phyloP scores from a whole-genome alignment of 352 stramenopile species.

The Aphanomyces stellatus region DNA sequence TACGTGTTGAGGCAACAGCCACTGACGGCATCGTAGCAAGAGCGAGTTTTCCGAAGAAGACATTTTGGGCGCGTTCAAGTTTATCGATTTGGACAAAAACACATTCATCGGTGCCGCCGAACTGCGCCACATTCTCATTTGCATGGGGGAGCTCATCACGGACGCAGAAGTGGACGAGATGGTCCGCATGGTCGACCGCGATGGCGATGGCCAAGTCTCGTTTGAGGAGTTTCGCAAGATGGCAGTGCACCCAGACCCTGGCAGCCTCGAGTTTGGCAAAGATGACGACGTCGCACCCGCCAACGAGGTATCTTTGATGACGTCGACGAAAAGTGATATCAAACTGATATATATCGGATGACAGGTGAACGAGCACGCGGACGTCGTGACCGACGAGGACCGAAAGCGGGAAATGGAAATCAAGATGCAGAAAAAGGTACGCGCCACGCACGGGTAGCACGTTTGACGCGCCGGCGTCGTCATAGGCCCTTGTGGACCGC shows the following conservation, averaged over 20 bases:
- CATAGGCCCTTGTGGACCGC: constrained; percentile 47
- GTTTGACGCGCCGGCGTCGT: too few relatives aligned
- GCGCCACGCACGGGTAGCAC: not conserved
- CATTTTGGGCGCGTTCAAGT: constrained; percentile 85
- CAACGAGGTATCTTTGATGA: constrained; percentile 17
- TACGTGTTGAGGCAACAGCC: not conserved
- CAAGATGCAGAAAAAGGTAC: constrained; percentile 57
- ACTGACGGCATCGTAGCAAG: constrained; percentile 26
- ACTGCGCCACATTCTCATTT: constrained; percentile 89
- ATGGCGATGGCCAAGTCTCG: constrained; percentile 89
- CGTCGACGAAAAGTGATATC: not conserved
- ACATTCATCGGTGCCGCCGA: constrained; percentile 88
- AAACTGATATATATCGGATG: too few relatives aligned
- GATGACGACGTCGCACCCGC: constrained; percentile 19
- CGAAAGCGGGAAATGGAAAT: constrained; percentile 44
- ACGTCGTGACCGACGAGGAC: constrained; percentile 33
- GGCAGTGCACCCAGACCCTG: constrained; percentile 86
- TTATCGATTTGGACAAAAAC: constrained; percentile 93
- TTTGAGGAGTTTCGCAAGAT: constrained; percentile 88
- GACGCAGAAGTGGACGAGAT: constrained; percentile 92
- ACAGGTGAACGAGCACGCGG: constrained; percentile 27
- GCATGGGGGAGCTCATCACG: constrained; percentile 93
- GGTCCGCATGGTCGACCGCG: constrained; percentile 87
- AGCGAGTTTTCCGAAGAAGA: constrained; percentile 89
- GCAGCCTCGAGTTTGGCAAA: constrained; percentile 60